Conservation (phyloP, 805 yeast genomes). For the Metschnikowia lunata region DNA sequence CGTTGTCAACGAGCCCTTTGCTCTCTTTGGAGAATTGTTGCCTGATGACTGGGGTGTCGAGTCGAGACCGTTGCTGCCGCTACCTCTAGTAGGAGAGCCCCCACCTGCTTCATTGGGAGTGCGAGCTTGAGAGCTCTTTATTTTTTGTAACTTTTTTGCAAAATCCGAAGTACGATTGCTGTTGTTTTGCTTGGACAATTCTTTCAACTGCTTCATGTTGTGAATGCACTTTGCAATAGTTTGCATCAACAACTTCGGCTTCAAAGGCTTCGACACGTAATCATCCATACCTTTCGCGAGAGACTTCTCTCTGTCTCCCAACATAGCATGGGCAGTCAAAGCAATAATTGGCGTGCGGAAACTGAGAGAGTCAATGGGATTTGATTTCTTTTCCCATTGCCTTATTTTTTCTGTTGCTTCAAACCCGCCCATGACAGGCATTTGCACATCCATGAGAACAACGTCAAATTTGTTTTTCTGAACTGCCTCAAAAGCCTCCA, state of each 20-base stretch:
- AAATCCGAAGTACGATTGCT: constrained; percentile 42
- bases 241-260: constrained; percentile 76
- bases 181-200: constrained; percentile 46
- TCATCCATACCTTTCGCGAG: constrained; percentile 91
- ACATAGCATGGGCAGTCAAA: constrained; percentile 89
- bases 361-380: constrained; percentile 64
- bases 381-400: constrained; percentile 80
- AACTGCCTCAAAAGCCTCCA: constrained; percentile 75
- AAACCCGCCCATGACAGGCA: constrained; percentile 95
- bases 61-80: constrained; percentile 1
- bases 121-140: constrained; percentile 19
- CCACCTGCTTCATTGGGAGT: constrained; percentile 3
- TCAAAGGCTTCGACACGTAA: constrained; percentile 81
- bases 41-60: constrained; percentile 1
- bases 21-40: constrained; percentile 6
- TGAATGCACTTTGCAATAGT: constrained; percentile 82
- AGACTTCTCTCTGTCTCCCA: constrained; percentile 86
- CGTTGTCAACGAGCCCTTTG: constrained; percentile 9
- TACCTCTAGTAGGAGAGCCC: constrained; percentile 4
- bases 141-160: constrained; percentile 41
- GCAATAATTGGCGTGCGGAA: constrained; percentile 86
- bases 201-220: constrained; percentile 58
- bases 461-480: constrained; percentile 67
- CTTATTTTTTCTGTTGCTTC: constrained; percentile 85
- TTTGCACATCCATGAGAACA: constrained; percentile 88